Evolutionary conservation across 495 filamentous ascomycete species (phyloP).

Genomic region (Aspergillus nanangensis): DNA sequence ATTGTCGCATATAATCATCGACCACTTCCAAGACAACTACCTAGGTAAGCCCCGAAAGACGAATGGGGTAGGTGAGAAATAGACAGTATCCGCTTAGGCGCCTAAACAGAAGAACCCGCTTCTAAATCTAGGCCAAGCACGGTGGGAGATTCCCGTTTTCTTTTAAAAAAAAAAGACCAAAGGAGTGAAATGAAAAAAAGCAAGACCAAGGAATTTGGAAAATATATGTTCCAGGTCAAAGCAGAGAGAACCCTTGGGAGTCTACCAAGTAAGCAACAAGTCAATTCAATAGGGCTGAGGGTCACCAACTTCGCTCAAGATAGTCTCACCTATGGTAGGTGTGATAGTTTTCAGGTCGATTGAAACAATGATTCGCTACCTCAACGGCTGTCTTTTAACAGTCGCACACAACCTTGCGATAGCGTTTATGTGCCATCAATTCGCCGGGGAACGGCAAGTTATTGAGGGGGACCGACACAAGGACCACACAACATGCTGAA

Average conservation of each 20-base stretch:
- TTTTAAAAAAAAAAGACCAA: neutral
- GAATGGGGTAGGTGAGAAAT: neutral
- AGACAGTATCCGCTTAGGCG: neutral
- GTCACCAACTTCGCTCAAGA: too few relatives aligned
- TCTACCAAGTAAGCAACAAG: too few relatives aligned
- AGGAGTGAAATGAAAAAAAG: neutral
- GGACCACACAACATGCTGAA: slow-evolving; percentile 29
- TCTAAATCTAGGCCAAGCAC: slow-evolving; percentile 7
- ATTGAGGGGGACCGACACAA: slow-evolving; percentile 23
- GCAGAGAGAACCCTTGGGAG: too few relatives aligned
- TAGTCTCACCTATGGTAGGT: neutral
- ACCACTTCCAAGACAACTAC: too few relatives aligned
- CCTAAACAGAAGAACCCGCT: slow-evolving; percentile 18
- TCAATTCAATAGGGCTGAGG: neutral
- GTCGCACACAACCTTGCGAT: slow-evolving; percentile 28
- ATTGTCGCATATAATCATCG: too few relatives aligned
- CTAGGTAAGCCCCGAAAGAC: too few relatives aligned
- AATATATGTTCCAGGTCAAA: too few relatives aligned
- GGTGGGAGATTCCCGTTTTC: neutral
- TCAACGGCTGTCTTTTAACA: slow-evolving; percentile 26
- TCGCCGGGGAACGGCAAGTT: slow-evolving; percentile 21
- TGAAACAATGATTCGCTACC: slow-evolving; percentile 25
- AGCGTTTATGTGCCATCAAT: slow-evolving; percentile 34
- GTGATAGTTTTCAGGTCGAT: too few relatives aligned
- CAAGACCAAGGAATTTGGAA: neutral